Evolutionary conservation across 495 filamentous ascomycete genomes (phyloP).

Genomic region (Ascodesmis nigricans): DNA sequence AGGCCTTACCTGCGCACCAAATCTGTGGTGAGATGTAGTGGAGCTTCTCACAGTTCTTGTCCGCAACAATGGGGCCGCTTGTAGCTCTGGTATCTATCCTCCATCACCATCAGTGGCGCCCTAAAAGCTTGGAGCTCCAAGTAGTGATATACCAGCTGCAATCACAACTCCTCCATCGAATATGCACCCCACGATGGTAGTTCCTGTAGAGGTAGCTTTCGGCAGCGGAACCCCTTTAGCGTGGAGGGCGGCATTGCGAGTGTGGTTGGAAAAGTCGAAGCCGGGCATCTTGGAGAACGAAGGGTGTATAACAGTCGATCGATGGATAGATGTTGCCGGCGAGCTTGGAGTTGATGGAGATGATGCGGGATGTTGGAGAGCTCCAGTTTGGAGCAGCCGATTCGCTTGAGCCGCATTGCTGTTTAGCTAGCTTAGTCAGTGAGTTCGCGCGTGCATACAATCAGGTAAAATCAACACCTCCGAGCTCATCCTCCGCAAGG

Average conservation of each 20-base stretch:
- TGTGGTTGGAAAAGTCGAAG: constrained; percentile 99
- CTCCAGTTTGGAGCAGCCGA: too few relatives aligned
- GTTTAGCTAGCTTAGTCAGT: too few relatives aligned
- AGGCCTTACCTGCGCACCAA: constrained; percentile 85
- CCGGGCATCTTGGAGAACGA: constrained; percentile 59
- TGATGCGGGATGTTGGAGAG: too few relatives aligned
- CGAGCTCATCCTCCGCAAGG: too few relatives aligned
- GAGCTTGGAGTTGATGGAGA: too few relatives aligned
- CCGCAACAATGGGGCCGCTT: constrained; percentile 90
- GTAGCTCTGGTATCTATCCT: constrained; percentile 95
- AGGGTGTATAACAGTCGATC: too few relatives aligned
- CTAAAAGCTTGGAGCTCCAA: constrained; percentile 6
- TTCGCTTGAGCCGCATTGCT: too few relatives aligned
- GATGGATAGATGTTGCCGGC: too few relatives aligned
- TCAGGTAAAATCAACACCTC: too few relatives aligned
- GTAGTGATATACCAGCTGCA: constrained; percentile 34
- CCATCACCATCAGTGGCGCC: too few relatives aligned
- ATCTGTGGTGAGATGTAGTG: constrained; percentile 98
- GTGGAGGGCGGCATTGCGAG: constrained; percentile 89
- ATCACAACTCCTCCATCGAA: constrained; percentile 76
- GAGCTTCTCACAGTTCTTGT: constrained; percentile 99
- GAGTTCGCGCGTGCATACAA: too few relatives aligned
- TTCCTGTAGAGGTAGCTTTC: constrained; percentile 96
- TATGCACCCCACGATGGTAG: constrained; percentile 96
- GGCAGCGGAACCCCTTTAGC: constrained; percentile 80